phyloP scores from a whole-genome alignment of 305 asterid species.

The Fraxinus latifolia region DNA sequence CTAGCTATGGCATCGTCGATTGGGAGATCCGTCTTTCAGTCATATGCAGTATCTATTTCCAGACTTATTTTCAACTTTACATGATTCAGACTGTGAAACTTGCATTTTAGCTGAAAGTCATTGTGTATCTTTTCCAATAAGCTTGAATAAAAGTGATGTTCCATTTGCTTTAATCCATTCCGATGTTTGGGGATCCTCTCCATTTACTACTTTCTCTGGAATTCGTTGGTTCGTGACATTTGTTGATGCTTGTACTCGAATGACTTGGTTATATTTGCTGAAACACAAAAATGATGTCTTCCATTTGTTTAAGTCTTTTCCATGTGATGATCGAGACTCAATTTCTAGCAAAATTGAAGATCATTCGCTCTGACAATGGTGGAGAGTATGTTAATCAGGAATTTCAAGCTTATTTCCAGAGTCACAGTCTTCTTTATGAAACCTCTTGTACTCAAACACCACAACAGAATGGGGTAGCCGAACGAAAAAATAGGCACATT shows the following conservation, averaged over 20 bases:
- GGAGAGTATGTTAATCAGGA: not conserved
- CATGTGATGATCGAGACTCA: not conserved
- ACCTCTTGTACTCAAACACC: not conserved
- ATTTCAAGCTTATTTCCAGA: not conserved
- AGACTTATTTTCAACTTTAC: not conserved
- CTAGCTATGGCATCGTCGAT: not conserved
- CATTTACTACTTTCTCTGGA: too few relatives aligned
- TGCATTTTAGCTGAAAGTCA: not conserved
- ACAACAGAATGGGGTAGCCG: not conserved
- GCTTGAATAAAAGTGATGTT: not conserved
- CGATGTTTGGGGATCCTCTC: not conserved
- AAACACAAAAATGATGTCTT: not conserved
- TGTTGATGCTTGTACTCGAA: not conserved
- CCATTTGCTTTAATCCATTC: not conserved
- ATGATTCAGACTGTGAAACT: not conserved
- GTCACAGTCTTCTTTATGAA: not conserved
- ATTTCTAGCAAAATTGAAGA: not conserved
- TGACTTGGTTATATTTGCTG: not conserved
- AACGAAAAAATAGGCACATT: not conserved
- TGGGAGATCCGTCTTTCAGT: not conserved
- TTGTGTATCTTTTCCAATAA: not conserved
- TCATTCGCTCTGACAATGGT: not conserved
- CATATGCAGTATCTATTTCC: too few relatives aligned
- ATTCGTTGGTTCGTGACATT: not conserved
- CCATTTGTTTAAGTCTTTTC: not conserved